Base-by-base conservation (phyloP, 1,284 basidiomycete species). In the Pisolithus thermaeus region DNA sequence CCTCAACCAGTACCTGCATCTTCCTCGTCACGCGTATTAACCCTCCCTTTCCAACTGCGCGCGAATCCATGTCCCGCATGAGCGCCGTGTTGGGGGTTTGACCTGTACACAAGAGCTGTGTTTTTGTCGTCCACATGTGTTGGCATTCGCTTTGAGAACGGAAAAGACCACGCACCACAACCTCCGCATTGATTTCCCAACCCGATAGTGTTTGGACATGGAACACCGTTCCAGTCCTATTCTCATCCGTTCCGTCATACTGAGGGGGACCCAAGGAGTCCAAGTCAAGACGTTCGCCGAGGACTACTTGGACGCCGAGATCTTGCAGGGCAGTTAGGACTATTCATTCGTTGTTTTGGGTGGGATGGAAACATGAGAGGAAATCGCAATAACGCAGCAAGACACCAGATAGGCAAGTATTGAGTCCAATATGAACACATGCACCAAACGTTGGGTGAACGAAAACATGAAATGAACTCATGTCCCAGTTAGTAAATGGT, bases 21-120 rank as follows among this genome's bases (percentile, higher is more conserved):
- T 81, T 83, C 7, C 76, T 75, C 25, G 74, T 65, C 11, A 89
- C 84, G 49, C 74, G 70, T 22, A 80, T 77, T 44, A 78, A 70
- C n/a, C 72, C 72, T 39, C 63, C 56, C 0, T 73, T 61, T 48
- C 80, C 72, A 42, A 90, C 73, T 2, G 76, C 74, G 3, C 69
- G 59, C 0, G 80, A 73, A 49, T 81, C 73, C 58, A 84, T 70
- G 0, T 64, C 59, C 27, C 63, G 67, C 25, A 92, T 68, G 38
- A 90, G 63, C 1, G 66, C 70, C 0, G 85, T 84, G 62, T 90
- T 89, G 18, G 87, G 86, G 36, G 70, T 74, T 67, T 90, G 87
- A 7, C 88, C 88, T 0, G 87, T 90, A 62, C 89, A 90, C 1
- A 86, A 70, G 14, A 91, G 74, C 83, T 88, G 50, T 35, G n/a